A percentile compares a stretch with the other conserved stretches of the same genome.
Conservation (phyloP, 345 rosid genomes). For the Arabidopsis suecica region DNA sequence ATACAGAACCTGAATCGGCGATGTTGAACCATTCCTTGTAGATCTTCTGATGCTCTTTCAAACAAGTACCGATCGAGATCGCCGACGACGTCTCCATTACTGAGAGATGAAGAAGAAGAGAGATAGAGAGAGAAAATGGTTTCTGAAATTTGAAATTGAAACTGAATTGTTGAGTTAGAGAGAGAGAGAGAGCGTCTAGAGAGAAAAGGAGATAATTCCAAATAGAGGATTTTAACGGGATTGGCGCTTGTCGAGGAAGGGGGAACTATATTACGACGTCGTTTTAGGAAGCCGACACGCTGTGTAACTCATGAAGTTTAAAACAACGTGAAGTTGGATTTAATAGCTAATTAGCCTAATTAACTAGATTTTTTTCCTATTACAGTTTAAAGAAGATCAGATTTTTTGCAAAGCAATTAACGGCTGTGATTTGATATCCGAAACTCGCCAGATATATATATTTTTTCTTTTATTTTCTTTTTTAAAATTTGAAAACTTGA, state of each 20-base stretch:
- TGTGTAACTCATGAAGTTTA: background rate
- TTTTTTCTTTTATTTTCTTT: too few species aligned
- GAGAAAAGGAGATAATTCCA: background rate
- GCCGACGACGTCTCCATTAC: slow-evolving; percentile 58
- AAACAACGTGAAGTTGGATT: slow-evolving; percentile 17
- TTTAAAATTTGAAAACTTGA: slow-evolving; percentile 33
- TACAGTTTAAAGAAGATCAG: slow-evolving; percentile 1
- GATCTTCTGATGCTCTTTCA: slow-evolving; percentile 75
- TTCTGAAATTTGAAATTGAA: slow-evolving; percentile 41
- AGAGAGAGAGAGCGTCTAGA: background rate
- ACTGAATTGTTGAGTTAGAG: slow-evolving; percentile 10
- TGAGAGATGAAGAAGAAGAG: slow-evolving; percentile 17
- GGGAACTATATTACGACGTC: background rate
- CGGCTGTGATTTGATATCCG: slow-evolving; percentile 23
- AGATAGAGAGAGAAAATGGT: slow-evolving; percentile 24
- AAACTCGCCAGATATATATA: background rate
- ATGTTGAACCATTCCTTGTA: slow-evolving; percentile 80
- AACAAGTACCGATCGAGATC: slow-evolving; percentile 47
- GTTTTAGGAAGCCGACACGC: background rate
- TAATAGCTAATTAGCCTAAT: background rate
- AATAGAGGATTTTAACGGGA: slow-evolving; percentile 35
- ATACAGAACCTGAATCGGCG: slow-evolving; percentile 74
- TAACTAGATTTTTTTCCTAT: background rate
- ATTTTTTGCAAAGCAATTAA: background rate
- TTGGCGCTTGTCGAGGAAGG: slow-evolving; percentile 44